Percentiles rank a stretch among this genome's conserved stretches.
phyloP scores from a whole-genome alignment of 164 flowering plant species.

The Magnolia sinica region DNA sequence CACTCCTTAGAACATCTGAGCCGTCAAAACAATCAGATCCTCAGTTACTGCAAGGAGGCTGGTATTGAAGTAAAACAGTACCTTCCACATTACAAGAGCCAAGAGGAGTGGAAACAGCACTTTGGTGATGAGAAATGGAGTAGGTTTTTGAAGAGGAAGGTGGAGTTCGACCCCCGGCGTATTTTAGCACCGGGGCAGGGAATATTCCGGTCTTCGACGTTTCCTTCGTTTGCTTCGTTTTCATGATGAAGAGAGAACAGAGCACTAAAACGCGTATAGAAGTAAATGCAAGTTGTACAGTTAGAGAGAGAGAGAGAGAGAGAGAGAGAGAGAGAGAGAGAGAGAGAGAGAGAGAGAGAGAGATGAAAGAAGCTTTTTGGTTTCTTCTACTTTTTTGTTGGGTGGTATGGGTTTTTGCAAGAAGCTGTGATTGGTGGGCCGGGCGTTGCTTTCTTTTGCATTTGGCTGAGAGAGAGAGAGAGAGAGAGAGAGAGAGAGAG shows the following conservation, averaged over 20 bases:
- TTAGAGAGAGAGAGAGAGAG: not conserved
- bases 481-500: too few species aligned
- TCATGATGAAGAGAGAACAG: constrained; percentile 7
- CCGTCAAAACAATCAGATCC: constrained; percentile 69
- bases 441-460: not conserved
- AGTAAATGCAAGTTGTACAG: not conserved
- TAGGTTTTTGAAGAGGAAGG: constrained; percentile 43
- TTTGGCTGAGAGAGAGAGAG: not conserved
- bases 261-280: not conserved
- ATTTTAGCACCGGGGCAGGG: constrained; percentile 87
- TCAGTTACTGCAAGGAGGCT: constrained; percentile 54
- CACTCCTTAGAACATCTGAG: constrained; percentile 46
- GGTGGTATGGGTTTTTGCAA: not conserved
- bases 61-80: constrained; percentile 69
- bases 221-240: constrained; percentile 3
- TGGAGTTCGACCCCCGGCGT: constrained; percentile 61
- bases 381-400: not conserved
- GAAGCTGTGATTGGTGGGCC: not conserved
- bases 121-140: constrained; percentile 77
- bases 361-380: not conserved
- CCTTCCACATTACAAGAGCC: constrained; percentile 63
- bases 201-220: constrained; percentile 44
- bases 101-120: constrained; percentile 68
- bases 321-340: not conserved
- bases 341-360: not conserved